phyloP scores from a whole-genome alignment of 805 yeast species.

The Myxozyma mucilagina region DNA sequence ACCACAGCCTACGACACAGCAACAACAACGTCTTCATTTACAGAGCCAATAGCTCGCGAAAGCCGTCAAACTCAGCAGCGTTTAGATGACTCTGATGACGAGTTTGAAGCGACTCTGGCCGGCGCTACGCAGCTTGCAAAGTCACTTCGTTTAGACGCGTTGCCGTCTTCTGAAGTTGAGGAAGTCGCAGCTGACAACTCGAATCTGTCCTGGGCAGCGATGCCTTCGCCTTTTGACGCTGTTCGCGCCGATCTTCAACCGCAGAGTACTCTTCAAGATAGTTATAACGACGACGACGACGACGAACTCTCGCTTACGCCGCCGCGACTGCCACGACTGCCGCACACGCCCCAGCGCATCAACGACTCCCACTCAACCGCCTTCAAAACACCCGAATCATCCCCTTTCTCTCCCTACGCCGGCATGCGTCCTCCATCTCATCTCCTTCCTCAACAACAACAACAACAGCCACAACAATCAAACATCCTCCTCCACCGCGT shows the following conservation, averaged over 20 bases:
- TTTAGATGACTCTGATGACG: slow-evolving; percentile 20
- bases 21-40: too few species aligned
- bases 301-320: slow-evolving; percentile 16
- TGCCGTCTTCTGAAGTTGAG: slow-evolving; percentile 8
- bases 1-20: too few species aligned
- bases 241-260: slow-evolving; percentile 15
- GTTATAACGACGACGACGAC: too few species aligned
- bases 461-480: slow-evolving; percentile 16
- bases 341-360: slow-evolving; percentile 9
- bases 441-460: slow-evolving; percentile 4
- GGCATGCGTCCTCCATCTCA: slow-evolving; percentile 8
- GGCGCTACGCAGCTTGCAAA: slow-evolving; percentile 20
- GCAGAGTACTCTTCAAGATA: too few species aligned
- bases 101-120: slow-evolving; percentile 18
- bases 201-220: slow-evolving; percentile 24
- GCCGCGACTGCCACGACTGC: slow-evolving; percentile 2
- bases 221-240: slow-evolving; percentile 30
- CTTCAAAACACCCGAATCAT: slow-evolving; percentile 25
- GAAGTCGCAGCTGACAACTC: not conserved
- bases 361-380: slow-evolving; percentile 19
- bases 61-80: too few species aligned
- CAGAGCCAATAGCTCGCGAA: too few species aligned
- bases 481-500: slow-evolving; percentile 39
- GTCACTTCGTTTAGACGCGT: slow-evolving; percentile 14
- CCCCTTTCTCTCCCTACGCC: slow-evolving; percentile 31